Percentiles rank a stretch among this genome's conserved stretches.
Conservation (phyloP, 2,329 filamentous ascomycete species). For the Aspergillus tamarii region DNA sequence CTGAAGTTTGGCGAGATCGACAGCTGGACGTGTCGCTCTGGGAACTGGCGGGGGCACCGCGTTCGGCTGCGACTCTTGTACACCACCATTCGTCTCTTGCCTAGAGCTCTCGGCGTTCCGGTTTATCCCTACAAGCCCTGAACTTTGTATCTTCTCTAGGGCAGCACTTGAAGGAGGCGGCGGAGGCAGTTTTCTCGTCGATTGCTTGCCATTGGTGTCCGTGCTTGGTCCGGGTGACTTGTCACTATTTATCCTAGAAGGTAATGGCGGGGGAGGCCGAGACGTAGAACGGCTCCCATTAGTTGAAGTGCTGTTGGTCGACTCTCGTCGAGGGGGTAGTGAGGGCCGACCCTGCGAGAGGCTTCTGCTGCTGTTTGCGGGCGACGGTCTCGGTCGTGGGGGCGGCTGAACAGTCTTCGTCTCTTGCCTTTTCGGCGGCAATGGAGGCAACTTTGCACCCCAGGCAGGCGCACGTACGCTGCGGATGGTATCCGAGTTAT, state of each 20-base stretch:
- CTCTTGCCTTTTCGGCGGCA: constrained; percentile 54
- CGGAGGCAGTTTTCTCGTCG: constrained; percentile 38
- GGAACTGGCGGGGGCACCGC: constrained; percentile 55
- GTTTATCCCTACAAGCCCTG: constrained; percentile 54
- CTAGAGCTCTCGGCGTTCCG: constrained; percentile 29
- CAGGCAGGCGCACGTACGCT: constrained; percentile 58
- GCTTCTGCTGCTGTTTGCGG: constrained; percentile 15
- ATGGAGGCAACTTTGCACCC: constrained; percentile 57
- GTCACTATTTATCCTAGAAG: constrained; percentile 23
- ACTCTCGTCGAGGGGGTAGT: constrained; percentile 27
- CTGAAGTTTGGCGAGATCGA: constrained; percentile 60
- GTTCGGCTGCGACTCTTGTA: not conserved
- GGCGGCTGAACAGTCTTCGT: constrained; percentile 24
- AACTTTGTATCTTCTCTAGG: constrained; percentile 43
- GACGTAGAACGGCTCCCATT: constrained; percentile 12
- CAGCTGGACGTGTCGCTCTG: constrained; percentile 58
- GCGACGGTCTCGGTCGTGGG: constrained; percentile 27
- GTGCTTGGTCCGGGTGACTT: constrained; percentile 19
- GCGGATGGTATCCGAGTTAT: constrained; percentile 37
- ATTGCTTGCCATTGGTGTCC: constrained; percentile 21
- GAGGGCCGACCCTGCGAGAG: constrained; percentile 23
- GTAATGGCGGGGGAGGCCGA: constrained; percentile 29
- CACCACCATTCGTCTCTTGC: constrained; percentile 19
- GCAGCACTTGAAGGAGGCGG: constrained; percentile 37
- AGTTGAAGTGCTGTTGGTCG: constrained; percentile 20